A percentile compares a stretch with the other conserved stretches of the same genome.
These are phyloP conservation scores for Stephania japonica DNA, from an alignment of 164 flowering plant species.

Conservation along the genomic window DNA sequence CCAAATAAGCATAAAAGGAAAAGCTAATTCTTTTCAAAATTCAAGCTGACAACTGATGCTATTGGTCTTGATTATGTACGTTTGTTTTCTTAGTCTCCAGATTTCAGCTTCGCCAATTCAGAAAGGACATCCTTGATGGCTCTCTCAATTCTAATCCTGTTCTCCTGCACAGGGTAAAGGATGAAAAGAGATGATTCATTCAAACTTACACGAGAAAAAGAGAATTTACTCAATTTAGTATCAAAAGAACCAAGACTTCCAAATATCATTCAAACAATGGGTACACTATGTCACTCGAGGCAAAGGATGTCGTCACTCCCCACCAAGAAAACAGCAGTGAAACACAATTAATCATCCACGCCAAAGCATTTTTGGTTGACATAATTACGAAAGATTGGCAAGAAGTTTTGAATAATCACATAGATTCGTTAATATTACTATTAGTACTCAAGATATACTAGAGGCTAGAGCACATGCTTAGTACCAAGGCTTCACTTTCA, in stretches of 20 bases:
- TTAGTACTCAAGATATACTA: too few species aligned
- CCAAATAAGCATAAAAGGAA: background rate
- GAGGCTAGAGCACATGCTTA: too few species aligned
- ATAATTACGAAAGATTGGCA: too few species aligned
- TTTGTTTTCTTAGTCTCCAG: background rate
- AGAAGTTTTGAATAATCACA: too few species aligned
- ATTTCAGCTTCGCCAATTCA: constrained; percentile 42
- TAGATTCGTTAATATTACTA: too few species aligned
- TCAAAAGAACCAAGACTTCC: background rate
- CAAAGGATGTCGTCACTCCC: background rate
- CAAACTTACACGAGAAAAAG: background rate
- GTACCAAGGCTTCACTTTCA: too few species aligned
- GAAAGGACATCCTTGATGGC: constrained; percentile 37
- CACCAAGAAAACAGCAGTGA: background rate
- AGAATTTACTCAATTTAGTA: background rate
- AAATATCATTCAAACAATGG: background rate
- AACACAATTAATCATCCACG: background rate
- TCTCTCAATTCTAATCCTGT: constrained; percentile 29
- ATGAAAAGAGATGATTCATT: background rate
- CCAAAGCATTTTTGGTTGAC: too few species aligned
- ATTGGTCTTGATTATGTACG: background rate
- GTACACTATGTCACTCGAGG: background rate
- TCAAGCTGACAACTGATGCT: constrained; percentile 5
- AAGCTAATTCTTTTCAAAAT: background rate
- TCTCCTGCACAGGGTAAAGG: constrained; percentile 24